Conservation (phyloP, 2,329 filamentous ascomycete species). For the Xylariales sp. region DNA sequence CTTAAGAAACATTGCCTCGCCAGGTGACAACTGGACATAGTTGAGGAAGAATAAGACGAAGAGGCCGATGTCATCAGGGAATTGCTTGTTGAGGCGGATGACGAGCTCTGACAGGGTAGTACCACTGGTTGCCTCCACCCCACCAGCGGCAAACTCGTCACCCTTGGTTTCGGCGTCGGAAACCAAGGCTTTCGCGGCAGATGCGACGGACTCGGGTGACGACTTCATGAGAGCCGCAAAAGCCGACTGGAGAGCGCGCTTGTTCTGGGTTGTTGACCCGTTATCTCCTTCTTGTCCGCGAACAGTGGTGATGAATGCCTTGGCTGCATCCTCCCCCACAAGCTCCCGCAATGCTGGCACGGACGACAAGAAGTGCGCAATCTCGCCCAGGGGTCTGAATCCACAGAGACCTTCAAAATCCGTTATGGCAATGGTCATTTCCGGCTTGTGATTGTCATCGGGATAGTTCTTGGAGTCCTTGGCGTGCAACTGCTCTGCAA, state of each 20-base stretch:
- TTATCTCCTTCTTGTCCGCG: constrained; percentile 42
- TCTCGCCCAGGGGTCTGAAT: constrained; percentile 83
- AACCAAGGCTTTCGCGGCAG: constrained; percentile 65
- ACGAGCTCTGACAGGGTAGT: constrained; percentile 74
- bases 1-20: constrained; percentile 92
- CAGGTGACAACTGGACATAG: constrained; percentile 79
- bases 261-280: constrained; percentile 53
- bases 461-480: constrained; percentile 92
- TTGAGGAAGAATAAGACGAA: constrained; percentile 98
- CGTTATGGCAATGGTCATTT: constrained; percentile 98
- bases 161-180: constrained; percentile 64
- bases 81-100: constrained; percentile 71
- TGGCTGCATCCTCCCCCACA: constrained; percentile 60
- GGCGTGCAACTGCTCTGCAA: constrained; percentile 82
- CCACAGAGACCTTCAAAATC: constrained; percentile 95
- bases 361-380: constrained; percentile 66
- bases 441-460: constrained; percentile 98
- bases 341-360: constrained; percentile 61
- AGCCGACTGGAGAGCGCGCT: constrained; percentile 67
- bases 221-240: constrained; percentile 82
- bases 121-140: constrained; percentile 62
- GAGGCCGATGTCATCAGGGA: constrained; percentile 83
- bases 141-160: constrained; percentile 68
- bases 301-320: constrained; percentile 47
- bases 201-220: constrained; percentile 58